These are phyloP conservation scores for Trichoderma breve DNA, from an alignment of 2,329 filamentous ascomycete species.

Conservation along the genomic window DNA sequence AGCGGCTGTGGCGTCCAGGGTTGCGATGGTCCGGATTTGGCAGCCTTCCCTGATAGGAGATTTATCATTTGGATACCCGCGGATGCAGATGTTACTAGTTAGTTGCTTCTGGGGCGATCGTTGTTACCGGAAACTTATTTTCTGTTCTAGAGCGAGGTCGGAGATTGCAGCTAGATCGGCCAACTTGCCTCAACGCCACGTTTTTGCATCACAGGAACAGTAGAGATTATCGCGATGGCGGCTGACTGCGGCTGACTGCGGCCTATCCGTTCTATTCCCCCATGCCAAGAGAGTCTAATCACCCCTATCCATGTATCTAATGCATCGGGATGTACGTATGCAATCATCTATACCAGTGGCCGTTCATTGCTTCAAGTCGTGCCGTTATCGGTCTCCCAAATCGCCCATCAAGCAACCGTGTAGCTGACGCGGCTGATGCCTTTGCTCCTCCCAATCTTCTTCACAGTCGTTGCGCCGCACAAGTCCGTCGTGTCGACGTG, in stretches of 20 bases:
- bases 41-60: neutral
- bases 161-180: conserved; percentile 9
- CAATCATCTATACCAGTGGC: neutral
- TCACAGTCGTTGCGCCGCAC: conserved; percentile 61
- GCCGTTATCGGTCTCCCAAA: neutral
- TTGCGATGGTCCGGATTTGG: neutral
- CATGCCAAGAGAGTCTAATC: neutral
- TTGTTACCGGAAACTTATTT: neutral
- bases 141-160: neutral
- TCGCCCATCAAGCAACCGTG: conserved; percentile 20
- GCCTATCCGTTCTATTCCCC: neutral
- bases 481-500: conserved; percentile 62
- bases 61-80: neutral
- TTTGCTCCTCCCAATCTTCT: conserved; percentile 64
- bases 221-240: neutral
- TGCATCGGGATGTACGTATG: too few relatives aligned
- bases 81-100: neutral
- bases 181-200: neutral
- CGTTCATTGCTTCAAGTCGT: neutral
- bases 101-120: neutral
- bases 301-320: neutral
- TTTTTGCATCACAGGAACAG: conserved; percentile 7
- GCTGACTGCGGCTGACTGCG: neutral
- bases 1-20: neutral
- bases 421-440: conserved; percentile 61